Conservation (phyloP, 805 yeast species). For the Tetrapisispora phaffii region DNA sequence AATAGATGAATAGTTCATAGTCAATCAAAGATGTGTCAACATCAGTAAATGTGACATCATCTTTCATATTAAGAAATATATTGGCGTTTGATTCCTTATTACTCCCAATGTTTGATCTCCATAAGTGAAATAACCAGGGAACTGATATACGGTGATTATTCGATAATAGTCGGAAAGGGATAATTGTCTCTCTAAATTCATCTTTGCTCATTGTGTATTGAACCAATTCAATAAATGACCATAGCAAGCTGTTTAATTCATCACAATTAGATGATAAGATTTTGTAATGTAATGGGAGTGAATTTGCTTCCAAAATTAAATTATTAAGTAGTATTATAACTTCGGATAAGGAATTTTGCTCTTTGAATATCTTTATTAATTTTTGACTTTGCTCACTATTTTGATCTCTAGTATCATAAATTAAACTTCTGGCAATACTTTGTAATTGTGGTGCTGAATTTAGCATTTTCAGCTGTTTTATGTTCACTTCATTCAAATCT, state of each 20-base stretch:
- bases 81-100: slow-evolving; percentile 11
- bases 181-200: slow-evolving; percentile 30
- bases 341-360: slow-evolving; percentile 44
- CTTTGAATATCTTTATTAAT: slow-evolving; percentile 38
- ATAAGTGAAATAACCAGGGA: slow-evolving; percentile 66
- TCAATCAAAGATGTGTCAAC: slow-evolving; percentile 26
- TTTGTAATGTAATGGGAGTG: slow-evolving; percentile 47
- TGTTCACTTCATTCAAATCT: slow-evolving; percentile 54
- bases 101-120: slow-evolving; percentile 44
- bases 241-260: slow-evolving; percentile 57
- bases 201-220: slow-evolving; percentile 37
- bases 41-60: slow-evolving; percentile 10
- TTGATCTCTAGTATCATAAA: slow-evolving; percentile 41
- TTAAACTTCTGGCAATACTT: slow-evolving; percentile 43
- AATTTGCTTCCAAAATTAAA: slow-evolving; percentile 32
- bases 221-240: slow-evolving; percentile 51
- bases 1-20: slow-evolving; percentile 42
- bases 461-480: slow-evolving; percentile 52
- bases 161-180: slow-evolving; percentile 35
- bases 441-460: slow-evolving; percentile 56
- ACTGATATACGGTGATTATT: slow-evolving; percentile 38
- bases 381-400: slow-evolving; percentile 39
- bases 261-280: slow-evolving; percentile 64
- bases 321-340: slow-evolving; percentile 54
- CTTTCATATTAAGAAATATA: slow-evolving; percentile 7